A percentile compares a stretch with the other conserved stretches of the same genome.
Evolutionary conservation across 805 yeast species (phyloP).

Genomic region (Saturnispora serradocipensis): DNA sequence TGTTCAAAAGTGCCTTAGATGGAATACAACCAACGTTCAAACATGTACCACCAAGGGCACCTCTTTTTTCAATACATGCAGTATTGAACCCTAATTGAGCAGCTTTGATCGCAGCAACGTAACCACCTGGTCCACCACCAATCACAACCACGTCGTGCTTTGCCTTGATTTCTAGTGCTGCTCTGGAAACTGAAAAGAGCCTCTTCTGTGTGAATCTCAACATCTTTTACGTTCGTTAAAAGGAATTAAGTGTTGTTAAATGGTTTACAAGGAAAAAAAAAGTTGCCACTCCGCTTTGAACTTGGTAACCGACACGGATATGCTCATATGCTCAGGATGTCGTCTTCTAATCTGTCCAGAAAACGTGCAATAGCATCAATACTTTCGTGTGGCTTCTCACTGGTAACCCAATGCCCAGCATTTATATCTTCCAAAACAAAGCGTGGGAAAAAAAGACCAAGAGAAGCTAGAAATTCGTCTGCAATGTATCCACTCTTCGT

Average conservation of each 20-base stretch:
- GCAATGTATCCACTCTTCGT: conserved; percentile 66
- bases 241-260: neutral
- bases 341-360: conserved; percentile 7
- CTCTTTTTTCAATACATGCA: conserved; percentile 96
- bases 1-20: conserved; percentile 89
- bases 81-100: conserved; percentile 93
- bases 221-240: conserved; percentile 15
- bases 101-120: conserved; percentile 97
- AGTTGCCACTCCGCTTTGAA: conserved; percentile 1
- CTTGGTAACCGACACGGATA: conserved; percentile 2
- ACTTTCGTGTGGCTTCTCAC: conserved; percentile 78
- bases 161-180: conserved; percentile 18
- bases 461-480: conserved; percentile 67
- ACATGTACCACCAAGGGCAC: conserved; percentile 96
- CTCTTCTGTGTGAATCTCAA: conserved; percentile 25
- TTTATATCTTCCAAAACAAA: conserved; percentile 68
- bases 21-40: conserved; percentile 99
- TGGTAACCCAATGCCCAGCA: conserved; percentile 89
- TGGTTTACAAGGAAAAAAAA: neutral
- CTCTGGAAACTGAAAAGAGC: conserved; percentile 26
- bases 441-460: conserved; percentile 70
- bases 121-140: conserved; percentile 99
- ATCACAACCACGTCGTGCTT: conserved; percentile 83
- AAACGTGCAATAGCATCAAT: conserved; percentile 53
- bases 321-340: neutral